Evolutionary conservation across 2,329 filamentous ascomycete species (phyloP).

Genomic region (Calycina herbarum): DNA sequence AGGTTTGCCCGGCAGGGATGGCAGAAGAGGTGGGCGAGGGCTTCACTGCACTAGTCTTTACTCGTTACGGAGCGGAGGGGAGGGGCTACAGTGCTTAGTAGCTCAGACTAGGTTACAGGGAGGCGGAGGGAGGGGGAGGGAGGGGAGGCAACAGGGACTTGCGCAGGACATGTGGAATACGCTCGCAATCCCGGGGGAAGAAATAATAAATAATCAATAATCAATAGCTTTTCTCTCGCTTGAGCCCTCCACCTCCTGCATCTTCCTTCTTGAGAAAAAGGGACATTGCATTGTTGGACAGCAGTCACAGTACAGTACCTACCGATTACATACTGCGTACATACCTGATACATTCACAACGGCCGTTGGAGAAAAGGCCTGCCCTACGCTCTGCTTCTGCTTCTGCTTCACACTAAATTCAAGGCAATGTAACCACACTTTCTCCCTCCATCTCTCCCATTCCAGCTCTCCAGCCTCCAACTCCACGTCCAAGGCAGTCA

Average conservation of each 20-base stretch:
- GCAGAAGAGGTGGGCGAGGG: neutral
- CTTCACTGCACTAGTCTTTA: neutral
- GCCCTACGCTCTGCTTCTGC: neutral
- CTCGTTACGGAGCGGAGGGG: too few relatives aligned
- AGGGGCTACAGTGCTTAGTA: too few relatives aligned
- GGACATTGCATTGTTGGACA: neutral
- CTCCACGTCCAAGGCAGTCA: neutral
- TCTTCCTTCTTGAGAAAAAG: neutral
- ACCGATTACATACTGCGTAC: neutral
- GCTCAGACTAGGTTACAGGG: too few relatives aligned
- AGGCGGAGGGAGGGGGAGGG: too few relatives aligned
- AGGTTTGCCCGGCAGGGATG: constrained; percentile 9
- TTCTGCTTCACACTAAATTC: neutral
- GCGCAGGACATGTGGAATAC: too few relatives aligned
- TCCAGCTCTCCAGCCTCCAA: neutral
- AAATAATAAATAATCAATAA: too few relatives aligned
- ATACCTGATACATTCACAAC: neutral
- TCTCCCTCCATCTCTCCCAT: neutral
- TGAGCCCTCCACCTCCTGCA: neutral
- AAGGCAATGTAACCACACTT: neutral
- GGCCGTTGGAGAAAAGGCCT: neutral
- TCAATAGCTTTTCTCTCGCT: too few relatives aligned
- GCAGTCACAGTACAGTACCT: neutral
- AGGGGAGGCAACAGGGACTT: neutral
- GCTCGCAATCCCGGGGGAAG: too few relatives aligned